Base-by-base conservation (phyloP, 2,329 filamentous ascomycete genomes). In the Curvularia spicifera region DNA sequence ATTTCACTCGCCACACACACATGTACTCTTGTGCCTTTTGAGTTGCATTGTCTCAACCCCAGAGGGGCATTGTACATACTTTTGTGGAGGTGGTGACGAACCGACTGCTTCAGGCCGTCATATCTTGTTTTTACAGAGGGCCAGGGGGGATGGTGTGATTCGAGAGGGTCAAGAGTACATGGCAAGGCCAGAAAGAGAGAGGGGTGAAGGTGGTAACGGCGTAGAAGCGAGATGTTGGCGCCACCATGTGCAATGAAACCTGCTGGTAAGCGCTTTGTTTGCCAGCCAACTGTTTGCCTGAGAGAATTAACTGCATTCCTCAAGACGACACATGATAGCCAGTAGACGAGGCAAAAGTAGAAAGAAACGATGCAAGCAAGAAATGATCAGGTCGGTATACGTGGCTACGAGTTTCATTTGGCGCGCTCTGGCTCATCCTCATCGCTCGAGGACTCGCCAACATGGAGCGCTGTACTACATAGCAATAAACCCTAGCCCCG, bases 381-480 rank as follows among this genome's bases (percentile, higher is more conserved):
- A 28, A 42, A 13, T 51, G 20, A 13, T 20, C 31, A 52, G 24
- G 42, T 28, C 22, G n/a, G 35, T 49, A 29, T 44, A 37, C 24
- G 53, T 57, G 50, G 44, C 44, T 57, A 40, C 35, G 12, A 29
- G 44, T 53, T 57, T 49, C 44, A 44, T 49, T 49, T 45, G 29
- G 33, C 29, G 33, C 29, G 28, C 39, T 48, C 28, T 46, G 43
- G 35, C 26, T 46, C 52, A 18, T 50, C 50, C 44, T 51, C 43
- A 39, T 28, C 39, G 42, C 43, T 45, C 45, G 47, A 51, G 47
- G 48, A 57, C 43, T 43, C 33, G 51, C 40, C 43, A 57, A 55
- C 45, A 13, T 53, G 46, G 57, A 47, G 53, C 50, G 28, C 28
- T 45, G 39, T 57, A 52, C 50, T 49, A 60, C 56, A 56, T 56